These are phyloP conservation scores for Amylocystis lapponica DNA, from an alignment of 768 basidiomycete genomes.

Conservation along the genomic window DNA sequence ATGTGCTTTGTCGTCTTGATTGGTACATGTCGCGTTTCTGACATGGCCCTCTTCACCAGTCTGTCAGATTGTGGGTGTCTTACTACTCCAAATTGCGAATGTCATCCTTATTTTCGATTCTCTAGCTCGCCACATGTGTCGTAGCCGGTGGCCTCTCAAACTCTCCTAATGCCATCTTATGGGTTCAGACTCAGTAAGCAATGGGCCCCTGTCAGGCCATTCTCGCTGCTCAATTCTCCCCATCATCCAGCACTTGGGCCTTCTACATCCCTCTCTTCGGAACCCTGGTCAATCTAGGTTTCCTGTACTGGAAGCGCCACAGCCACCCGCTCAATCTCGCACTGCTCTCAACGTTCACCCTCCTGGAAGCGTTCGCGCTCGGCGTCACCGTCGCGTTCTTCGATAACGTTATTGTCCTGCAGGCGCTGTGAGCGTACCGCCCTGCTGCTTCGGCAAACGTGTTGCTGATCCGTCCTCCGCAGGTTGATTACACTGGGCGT, in stretches of 20 bases:
- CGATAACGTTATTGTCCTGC: conserved; percentile 68
- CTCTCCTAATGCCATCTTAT: conserved; percentile 52
- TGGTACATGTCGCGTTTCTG: conserved; percentile 2
- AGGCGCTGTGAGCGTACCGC: conserved; percentile 62
- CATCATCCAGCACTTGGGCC: conserved; percentile 55
- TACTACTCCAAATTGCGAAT: background rate
- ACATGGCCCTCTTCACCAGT: too few relatives aligned
- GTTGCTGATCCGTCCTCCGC: conserved; percentile 1
- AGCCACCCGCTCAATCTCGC: conserved; percentile 84
- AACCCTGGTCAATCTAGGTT: conserved; percentile 70
- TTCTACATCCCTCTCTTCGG: conserved; percentile 77
- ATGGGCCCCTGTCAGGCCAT: background rate
- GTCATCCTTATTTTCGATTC: conserved; percentile 2
- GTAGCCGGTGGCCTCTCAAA: conserved; percentile 70
- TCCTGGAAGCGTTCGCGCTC: conserved; percentile 86
- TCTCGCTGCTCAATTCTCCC: background rate
- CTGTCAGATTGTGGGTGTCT: conserved; percentile 62
- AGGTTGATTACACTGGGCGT: conserved; percentile 87
- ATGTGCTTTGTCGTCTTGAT: conserved; percentile 26
- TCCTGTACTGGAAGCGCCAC: conserved; percentile 92
- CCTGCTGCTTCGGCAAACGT: background rate
- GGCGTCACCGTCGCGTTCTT: conserved; percentile 81
- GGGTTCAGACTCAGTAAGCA: conserved; percentile 67
- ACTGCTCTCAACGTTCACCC: conserved; percentile 80
- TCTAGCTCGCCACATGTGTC: conserved; percentile 65